Evolutionary conservation across 1,284 basidiomycete species (phyloP).

Genomic region (Tylopilus sp.): DNA sequence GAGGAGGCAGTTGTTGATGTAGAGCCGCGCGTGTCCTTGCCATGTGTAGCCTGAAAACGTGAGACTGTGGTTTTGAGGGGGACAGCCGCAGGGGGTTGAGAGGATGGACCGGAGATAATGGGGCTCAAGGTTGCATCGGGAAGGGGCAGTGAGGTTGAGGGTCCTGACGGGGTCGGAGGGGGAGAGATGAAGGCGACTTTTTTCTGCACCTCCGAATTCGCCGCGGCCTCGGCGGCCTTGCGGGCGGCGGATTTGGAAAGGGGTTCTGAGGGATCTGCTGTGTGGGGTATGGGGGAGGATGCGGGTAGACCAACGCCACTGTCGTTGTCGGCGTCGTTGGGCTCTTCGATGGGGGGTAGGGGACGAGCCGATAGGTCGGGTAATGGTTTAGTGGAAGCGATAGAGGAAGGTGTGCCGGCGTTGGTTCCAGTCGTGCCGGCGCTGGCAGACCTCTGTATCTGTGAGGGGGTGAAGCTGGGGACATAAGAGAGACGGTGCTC

Average conservation of each 20-base stretch:
- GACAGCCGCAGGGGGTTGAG: constrained; percentile 33
- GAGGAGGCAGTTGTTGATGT: constrained; percentile 58
- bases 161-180: constrained; percentile 55
- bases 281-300: constrained; percentile 26
- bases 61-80: constrained; percentile 61
- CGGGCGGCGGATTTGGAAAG: constrained; percentile 50
- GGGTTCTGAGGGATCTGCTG: constrained; percentile 37
- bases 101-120: constrained; percentile 39
- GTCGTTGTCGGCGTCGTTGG: constrained; percentile 35
- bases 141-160: constrained; percentile 36
- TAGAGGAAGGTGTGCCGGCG: constrained; percentile 45
- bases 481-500: constrained; percentile 18
- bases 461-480: constrained; percentile 14
- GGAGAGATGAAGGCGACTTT: constrained; percentile 83
- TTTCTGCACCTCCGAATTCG: constrained; percentile 53
- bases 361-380: constrained; percentile 57
- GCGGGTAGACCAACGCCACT: constrained; percentile 33
- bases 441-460: constrained; percentile 32
- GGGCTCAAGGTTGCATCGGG: constrained; percentile 36
- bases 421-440: constrained; percentile 35
- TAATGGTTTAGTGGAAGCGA: constrained; percentile 61
- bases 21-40: constrained; percentile 63
- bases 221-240: constrained; percentile 43
- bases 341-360: constrained; percentile 49
- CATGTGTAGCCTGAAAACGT: constrained; percentile 69